Evolutionary conservation across 2,329 filamentous ascomycete genomes (phyloP), one percentile per base, ranked within the genome.

Genomic region (Metarhizium rileyi): DNA sequence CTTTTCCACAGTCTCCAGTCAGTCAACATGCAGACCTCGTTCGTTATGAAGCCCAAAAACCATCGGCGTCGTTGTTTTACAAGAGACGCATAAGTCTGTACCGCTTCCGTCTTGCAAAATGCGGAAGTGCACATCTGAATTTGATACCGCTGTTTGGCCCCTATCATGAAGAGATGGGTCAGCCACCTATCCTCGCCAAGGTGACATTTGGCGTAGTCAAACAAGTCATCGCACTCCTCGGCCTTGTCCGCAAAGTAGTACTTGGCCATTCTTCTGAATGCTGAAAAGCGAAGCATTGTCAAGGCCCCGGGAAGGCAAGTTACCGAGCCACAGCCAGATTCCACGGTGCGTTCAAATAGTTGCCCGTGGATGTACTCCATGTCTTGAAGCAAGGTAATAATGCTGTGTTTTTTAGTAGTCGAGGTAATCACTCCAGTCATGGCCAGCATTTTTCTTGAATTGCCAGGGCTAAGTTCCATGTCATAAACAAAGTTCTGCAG

Each of bases 311-410:
- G 93, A 44, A 98, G 75, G 66, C 91, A 98, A 30, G 91, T 97
- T 44, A 98, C 91, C 5, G 91, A 83, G 47, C 91, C 91, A 63
- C 91, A 96, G 7, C 86, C 88, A 5, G 91, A 96, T 64, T 98
- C 91, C 28, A 97, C 90, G 0, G 90, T 94, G 50, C 91, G 83
- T 66, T 98, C 93, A 61, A 96, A 96, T 4, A 97, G 77, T 66
- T 98, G 93, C 5, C 91, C 93, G 66, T 97, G 93, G 26, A 97
- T 86, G 62, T 97, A 97, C 66, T 98, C 93, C 84, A 97, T 95
- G 59, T 98, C 91, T 67, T 98, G 91, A 5, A 98, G 75, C 14
- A 98, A 73, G 0, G 93, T 97, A 61, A 97, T 87, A 50, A 97
- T 72, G 57, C 86, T 89, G 65, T 94, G 86, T 60, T 87, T 93